Base-by-base conservation (phyloP, 176 grass and related monocot species). In the Secale cereale region DNA sequence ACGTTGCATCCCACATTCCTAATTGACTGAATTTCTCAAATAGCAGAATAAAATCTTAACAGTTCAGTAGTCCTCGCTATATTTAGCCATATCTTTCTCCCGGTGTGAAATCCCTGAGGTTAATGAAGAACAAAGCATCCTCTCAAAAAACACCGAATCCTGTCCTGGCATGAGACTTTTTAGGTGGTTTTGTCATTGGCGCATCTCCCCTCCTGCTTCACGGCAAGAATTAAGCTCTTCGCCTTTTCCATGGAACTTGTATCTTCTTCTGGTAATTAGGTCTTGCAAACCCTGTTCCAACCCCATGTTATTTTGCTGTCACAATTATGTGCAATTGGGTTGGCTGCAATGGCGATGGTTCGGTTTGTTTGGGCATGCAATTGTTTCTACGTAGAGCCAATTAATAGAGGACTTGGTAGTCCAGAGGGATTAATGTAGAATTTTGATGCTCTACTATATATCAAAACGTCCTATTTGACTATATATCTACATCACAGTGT, bases 371-470 rank as follows among this genome's bases (percentile, higher is more conserved):
- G 1, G 48, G 48, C 5, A 6, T 37, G 22, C 10, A 10, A 2
- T 83, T 17, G 9, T 28, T n/a, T 69, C 50, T 79, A 50, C 71
- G 30, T 25, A 67, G 36, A 60, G 33, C 64, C 64, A 69, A 43
- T 45, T 43, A 32, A 57, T 1, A 52, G 74, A 52, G 17, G 73
- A 67, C 83, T 67, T 77, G 31, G 43, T 10, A 77, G 40, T 68
- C 74, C 46, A 74, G 7, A 75, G 46, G 76, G 48, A 13, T 70
- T 68, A 27, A 45, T 46, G 82, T 81, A 30, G 61, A 82, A 59
- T 28, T 67, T 70, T 85, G 78, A 31, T 72, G 73, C 64, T 64
- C 36, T 43, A 73, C 65, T 79, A 73, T 65, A 40, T 72, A 27
- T 13, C 6, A 3, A 13, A 78, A 79, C 28, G 7, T 79, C 73